phyloP scores from a whole-genome alignment of 164 flowering plant species.

The Aristolochia fimbriata region DNA sequence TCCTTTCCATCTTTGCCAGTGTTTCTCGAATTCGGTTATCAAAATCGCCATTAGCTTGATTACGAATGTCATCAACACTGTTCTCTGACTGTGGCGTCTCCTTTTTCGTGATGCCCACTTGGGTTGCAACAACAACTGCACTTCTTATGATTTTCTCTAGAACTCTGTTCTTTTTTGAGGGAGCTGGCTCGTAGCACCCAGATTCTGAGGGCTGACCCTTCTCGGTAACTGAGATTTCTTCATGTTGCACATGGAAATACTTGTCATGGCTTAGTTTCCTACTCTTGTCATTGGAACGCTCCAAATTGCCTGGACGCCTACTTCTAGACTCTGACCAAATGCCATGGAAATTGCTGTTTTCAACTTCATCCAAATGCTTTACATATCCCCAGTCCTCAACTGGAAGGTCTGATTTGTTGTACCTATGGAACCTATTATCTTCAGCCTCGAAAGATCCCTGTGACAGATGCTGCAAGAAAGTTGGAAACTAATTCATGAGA shows the following conservation, averaged over 20 bases:
- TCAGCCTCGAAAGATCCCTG: slow-evolving; percentile 25
- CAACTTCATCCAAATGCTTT: slow-evolving; percentile 7
- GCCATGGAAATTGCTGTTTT: background rate
- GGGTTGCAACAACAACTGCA: background rate
- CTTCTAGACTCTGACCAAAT: slow-evolving; percentile 9
- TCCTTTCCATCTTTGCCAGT: slow-evolving; percentile 59
- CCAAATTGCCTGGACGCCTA: slow-evolving; percentile 2
- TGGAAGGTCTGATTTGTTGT: slow-evolving; percentile 5
- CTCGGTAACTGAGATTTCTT: slow-evolving; percentile 28
- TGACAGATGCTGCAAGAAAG: slow-evolving; percentile 35
- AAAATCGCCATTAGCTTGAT: slow-evolving; percentile 7
- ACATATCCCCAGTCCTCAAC: slow-evolving; percentile 4
- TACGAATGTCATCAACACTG: slow-evolving; percentile 5
- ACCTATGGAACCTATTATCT: slow-evolving; percentile 13
- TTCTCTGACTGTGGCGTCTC: slow-evolving; percentile 4
- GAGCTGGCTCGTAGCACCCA: background rate
- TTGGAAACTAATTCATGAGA: slow-evolving; percentile 8
- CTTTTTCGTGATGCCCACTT: slow-evolving; percentile 7
- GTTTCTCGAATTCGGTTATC: slow-evolving; percentile 44
- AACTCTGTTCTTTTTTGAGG: slow-evolving; percentile 4
- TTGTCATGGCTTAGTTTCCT: slow-evolving; percentile 16
- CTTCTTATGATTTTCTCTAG: slow-evolving; percentile 8
- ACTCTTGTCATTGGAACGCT: slow-evolving; percentile 6
- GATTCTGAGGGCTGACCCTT: slow-evolving; percentile 45
- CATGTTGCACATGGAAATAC: slow-evolving; percentile 8